Conservation (phyloP, 495 filamentous ascomycete species). For the Filosporella fistucella region DNA sequence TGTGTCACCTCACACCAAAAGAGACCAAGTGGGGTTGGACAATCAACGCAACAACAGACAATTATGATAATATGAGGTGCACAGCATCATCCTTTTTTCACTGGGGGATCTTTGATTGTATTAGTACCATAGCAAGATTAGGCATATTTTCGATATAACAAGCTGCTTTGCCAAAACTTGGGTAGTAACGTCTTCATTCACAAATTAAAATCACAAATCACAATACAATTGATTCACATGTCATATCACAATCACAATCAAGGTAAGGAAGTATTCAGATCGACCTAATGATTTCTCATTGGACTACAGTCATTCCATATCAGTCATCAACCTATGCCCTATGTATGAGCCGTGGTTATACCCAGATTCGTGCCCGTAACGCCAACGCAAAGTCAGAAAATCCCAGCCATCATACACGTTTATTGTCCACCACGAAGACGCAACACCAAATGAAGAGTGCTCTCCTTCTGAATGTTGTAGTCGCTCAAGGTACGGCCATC, state of each 20-base stretch:
- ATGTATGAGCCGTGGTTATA: background rate
- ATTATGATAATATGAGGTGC: too few species aligned
- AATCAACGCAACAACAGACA: too few species aligned
- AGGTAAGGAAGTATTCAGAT: background rate
- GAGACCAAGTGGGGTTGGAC: too few species aligned
- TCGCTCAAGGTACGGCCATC: conserved; percentile 80
- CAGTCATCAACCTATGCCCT: conserved; percentile 9
- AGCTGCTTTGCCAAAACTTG: too few species aligned
- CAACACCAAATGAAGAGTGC: conserved; percentile 81
- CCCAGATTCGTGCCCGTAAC: conserved; percentile 8
- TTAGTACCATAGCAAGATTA: too few species aligned
- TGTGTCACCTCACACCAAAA: too few species aligned
- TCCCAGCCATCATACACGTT: conserved; percentile 24
- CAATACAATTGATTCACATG: background rate
- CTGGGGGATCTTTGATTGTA: too few species aligned
- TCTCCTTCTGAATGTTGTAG: conserved; percentile 95
- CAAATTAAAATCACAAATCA: too few species aligned
- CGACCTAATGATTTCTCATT: conserved; percentile 15
- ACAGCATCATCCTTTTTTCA: too few species aligned
- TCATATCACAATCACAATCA: background rate
- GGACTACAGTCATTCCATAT: conserved; percentile 15
- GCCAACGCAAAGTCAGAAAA: conserved; percentile 28
- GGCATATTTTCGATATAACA: too few species aligned
- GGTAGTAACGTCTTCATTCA: too few species aligned
- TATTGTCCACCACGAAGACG: conserved; percentile 83